Evolutionary conservation across 805 yeast species (phyloP).

Genomic region (Yamadazyma sp.): DNA sequence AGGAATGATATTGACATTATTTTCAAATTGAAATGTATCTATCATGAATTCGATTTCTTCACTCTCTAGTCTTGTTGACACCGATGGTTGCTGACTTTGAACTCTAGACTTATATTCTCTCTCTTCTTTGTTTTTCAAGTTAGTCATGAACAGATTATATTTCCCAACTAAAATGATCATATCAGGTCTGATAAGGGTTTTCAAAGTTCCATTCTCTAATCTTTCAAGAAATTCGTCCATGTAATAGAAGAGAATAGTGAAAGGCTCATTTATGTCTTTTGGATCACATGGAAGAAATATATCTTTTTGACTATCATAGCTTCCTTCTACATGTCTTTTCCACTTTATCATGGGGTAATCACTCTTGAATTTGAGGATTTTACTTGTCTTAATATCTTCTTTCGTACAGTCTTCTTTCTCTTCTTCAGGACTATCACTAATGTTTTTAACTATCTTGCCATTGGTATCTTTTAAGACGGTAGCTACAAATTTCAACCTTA

Average conservation of each 20-base stretch:
- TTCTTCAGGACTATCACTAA: slow-evolving; percentile 3
- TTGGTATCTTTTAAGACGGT: slow-evolving; percentile 21
- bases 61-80: slow-evolving; percentile 21
- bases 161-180: slow-evolving; percentile 3
- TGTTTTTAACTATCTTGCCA: slow-evolving; percentile 3
- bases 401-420: background rate
- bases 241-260: slow-evolving; percentile 42
- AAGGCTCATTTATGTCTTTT: slow-evolving; percentile 41
- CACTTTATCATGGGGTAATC: slow-evolving; percentile 42
- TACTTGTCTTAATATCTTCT: background rate
- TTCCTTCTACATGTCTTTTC: slow-evolving; percentile 47
- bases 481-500: slow-evolving; percentile 14
- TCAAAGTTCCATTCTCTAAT: background rate
- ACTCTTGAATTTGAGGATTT: background rate
- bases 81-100: slow-evolving; percentile 1
- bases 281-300: slow-evolving; percentile 52
- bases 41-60: slow-evolving; percentile 25
- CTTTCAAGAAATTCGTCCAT: slow-evolving; percentile 37
- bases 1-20: slow-evolving; percentile 50
- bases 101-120: slow-evolving; percentile 5
- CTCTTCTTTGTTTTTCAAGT: slow-evolving; percentile 21
- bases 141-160: slow-evolving; percentile 36
- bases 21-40: slow-evolving; percentile 34
- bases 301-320: slow-evolving; percentile 47
- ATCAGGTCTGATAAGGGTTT: slow-evolving; percentile 3